Evolutionary conservation across 208 protist genomes (phyloP), one percentile per base, ranked within the genome.

Genomic region (Sergeia podlipaevii): DNA sequence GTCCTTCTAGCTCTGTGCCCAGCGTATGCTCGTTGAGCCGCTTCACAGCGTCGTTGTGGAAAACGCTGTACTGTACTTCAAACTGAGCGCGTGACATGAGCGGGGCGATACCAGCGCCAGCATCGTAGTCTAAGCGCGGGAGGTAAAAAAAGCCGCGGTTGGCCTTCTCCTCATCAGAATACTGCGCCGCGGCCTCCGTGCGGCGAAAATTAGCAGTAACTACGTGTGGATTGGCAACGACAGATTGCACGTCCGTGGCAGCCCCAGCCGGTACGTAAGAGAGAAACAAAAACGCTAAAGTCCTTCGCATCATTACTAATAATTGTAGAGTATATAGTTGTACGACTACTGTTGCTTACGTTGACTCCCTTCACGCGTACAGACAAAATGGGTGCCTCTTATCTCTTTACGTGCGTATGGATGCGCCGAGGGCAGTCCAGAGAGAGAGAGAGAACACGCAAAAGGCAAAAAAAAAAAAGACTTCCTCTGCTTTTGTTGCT

Each of bases 21-120:
- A 94, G 49, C 0, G 86, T 89, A 54, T 88, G 78, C 15, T 26
- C 44, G 58, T 94, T 94, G 15, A 94, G 76, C 8, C 61, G 72
- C 20, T 78, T 61, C 30, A 94, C 83, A 26, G 75, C 77, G 55
- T 89, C 86, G 32, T 72, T 76, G 62, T 94, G 86, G 48, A 94
- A 88, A 4, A 89, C 41, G 32, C 87, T 48, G 62, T 89, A 89
- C 68, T 91, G 83, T 13, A 89, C 18, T 23, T 84, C 73, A 54
- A 94, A 90, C 60, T 91, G 83, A 17, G 48, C 26, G 43, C 68
- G 76, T 3, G 77, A 79, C 47, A 90, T 53, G 26, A 94, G 61
- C 18, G 80, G 83, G 1, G 80, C 69, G 33, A 94, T 70, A 11
- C 86, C 86, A 8, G 47, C 43, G 7, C 38, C 42, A 13, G 51